These are phyloP conservation scores for Trichocomaceae sp. DNA, from an alignment of 2,329 filamentous ascomycete genomes.

Conservation along the genomic window DNA sequence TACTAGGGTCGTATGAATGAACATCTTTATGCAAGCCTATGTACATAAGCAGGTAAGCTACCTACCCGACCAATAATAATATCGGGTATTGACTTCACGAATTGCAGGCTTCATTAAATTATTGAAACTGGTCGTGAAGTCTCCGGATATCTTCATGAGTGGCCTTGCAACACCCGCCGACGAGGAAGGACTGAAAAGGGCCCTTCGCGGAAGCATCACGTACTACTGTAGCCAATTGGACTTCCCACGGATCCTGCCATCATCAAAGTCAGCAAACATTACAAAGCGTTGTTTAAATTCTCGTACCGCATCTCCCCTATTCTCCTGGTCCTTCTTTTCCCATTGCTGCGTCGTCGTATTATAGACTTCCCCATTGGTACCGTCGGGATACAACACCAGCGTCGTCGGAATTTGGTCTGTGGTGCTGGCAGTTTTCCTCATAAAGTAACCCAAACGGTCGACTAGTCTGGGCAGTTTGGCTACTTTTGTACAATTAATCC, in stretches of 20 bases:
- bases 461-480: conserved; percentile 25
- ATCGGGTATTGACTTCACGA: no score
- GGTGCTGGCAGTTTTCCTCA: conserved; percentile 32
- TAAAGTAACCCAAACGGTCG: conserved; percentile 24
- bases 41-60: no score
- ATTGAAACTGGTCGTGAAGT: conserved; percentile 13
- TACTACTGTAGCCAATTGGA: conserved; percentile 30
- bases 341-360: conserved; percentile 58
- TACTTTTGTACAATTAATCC: conserved; percentile 57
- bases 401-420: conserved; percentile 22
- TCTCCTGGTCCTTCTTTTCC: conserved; percentile 30
- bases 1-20: no score
- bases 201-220: conserved; percentile 23
- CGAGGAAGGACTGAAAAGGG: conserved; percentile 28
- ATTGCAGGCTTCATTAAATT: no score
- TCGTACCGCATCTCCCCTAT: not conserved
- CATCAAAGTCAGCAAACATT: not conserved
- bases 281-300: not conserved
- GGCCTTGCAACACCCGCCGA: conserved; percentile 44
- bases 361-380: conserved; percentile 62
- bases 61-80: no score
- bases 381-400: conserved; percentile 62
- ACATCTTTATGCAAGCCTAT: no score
- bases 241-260: conserved; percentile 31
- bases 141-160: conserved; percentile 31